These are phyloP conservation scores for Alnus rubra DNA, from an alignment of 306 rosid genomes.

Conservation along the genomic window DNA sequence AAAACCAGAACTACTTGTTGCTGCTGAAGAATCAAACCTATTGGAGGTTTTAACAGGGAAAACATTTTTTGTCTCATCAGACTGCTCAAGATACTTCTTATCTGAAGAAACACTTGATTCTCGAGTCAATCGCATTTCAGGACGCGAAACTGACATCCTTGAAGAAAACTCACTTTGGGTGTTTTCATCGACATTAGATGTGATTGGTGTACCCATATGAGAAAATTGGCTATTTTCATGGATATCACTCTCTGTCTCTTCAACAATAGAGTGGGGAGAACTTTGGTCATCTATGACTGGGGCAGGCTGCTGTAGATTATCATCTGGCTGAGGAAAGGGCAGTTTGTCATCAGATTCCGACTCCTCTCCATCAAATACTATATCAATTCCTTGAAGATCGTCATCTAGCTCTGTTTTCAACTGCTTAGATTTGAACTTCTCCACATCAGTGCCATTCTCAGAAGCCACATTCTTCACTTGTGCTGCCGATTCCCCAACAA, in stretches of 20 bases:
- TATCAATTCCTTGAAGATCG: slow-evolving; percentile 97
- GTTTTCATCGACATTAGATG: slow-evolving; percentile 77
- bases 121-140: slow-evolving; percentile 70
- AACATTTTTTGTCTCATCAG: slow-evolving; percentile 67
- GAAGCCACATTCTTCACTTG: slow-evolving; percentile 62
- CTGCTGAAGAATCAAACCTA: slow-evolving; percentile 59
- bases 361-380: slow-evolving; percentile 93
- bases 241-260: slow-evolving; percentile 87
- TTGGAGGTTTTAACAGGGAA: slow-evolving; percentile 49
- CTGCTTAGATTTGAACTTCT: slow-evolving; percentile 79
- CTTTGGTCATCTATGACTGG: slow-evolving; percentile 71
- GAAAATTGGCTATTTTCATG: slow-evolving; percentile 69
- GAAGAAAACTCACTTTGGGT: slow-evolving; percentile 85
- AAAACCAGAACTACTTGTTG: slow-evolving; percentile 51
- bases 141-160: slow-evolving; percentile 80
- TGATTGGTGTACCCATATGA: slow-evolving; percentile 61
- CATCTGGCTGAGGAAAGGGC: slow-evolving; percentile 93
- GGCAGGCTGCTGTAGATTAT: slow-evolving; percentile 74
- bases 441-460: slow-evolving; percentile 49
- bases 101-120: slow-evolving; percentile 89
- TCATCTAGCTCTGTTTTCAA: slow-evolving; percentile 83
- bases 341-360: slow-evolving; percentile 89
- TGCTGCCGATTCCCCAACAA: slow-evolving; percentile 67
- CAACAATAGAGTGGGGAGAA: slow-evolving; percentile 95
- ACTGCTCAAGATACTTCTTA: slow-evolving; percentile 74